Evolutionary conservation across 257 asterid species (phyloP).

Genomic region (Jaltomata sinuosa): DNA sequence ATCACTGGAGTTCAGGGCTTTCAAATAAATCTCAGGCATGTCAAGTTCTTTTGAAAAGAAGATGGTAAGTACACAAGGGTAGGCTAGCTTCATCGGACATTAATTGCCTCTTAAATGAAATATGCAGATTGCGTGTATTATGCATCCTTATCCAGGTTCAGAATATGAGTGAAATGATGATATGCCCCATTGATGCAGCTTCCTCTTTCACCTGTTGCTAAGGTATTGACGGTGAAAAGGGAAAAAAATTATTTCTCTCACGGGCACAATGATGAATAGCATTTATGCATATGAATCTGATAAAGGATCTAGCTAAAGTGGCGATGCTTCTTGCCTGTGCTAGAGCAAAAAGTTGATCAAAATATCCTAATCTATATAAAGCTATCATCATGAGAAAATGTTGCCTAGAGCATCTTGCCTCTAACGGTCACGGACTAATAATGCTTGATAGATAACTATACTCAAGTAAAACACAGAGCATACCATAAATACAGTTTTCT

Average conservation of each 20-base stretch:
- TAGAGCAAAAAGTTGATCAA: neutral
- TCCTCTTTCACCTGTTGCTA: neutral
- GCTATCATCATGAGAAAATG: neutral
- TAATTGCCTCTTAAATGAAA: neutral
- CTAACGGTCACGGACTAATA: neutral
- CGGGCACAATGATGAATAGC: neutral
- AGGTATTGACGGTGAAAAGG: neutral
- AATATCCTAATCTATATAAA: neutral
- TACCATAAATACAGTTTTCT: neutral
- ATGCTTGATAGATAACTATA: neutral
- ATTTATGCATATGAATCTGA: neutral
- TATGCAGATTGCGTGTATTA: neutral
- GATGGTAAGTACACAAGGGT: neutral
- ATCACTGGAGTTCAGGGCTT: neutral
- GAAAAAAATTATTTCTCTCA: neutral
- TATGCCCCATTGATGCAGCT: neutral
- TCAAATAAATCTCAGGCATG: neutral
- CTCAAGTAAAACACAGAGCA: neutral
- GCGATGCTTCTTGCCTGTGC: neutral
- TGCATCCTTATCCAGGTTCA: neutral
- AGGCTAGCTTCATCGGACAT: neutral
- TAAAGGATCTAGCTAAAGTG: neutral
- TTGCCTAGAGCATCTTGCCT: neutral
- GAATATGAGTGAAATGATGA: neutral
- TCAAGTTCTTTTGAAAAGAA: neutral